Evolutionary conservation across 805 yeast species (phyloP).

Genomic region (Yamadazyma sp.): DNA sequence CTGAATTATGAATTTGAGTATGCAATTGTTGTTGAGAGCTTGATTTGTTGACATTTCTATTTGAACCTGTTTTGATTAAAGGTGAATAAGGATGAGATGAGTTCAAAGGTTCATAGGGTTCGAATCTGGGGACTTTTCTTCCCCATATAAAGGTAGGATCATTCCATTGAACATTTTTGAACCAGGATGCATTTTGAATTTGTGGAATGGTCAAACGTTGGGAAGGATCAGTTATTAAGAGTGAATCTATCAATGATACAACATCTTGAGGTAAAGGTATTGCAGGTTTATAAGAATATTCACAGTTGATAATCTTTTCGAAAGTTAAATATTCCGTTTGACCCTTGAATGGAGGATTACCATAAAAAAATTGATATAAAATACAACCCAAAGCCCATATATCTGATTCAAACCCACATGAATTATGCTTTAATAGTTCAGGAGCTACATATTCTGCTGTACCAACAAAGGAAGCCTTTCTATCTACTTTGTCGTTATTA

Average conservation of each 20-base stretch:
- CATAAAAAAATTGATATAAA: slow-evolving; percentile 76
- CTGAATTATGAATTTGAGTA: slow-evolving; percentile 33
- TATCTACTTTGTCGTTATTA: slow-evolving; percentile 19
- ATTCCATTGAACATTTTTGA: slow-evolving; percentile 38
- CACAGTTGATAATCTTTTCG: slow-evolving; percentile 78
- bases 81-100: slow-evolving; percentile 17
- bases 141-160: slow-evolving; percentile 40
- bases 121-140: slow-evolving; percentile 29
- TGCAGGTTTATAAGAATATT: slow-evolving; percentile 49
- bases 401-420: slow-evolving; percentile 81
- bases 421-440: slow-evolving; percentile 73
- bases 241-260: slow-evolving; percentile 26
- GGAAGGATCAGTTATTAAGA: slow-evolving; percentile 31
- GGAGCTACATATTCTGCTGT: slow-evolving; percentile 89
- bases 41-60: slow-evolving; percentile 35
- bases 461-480: slow-evolving; percentile 82
- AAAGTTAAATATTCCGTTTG: slow-evolving; percentile 80
- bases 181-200: slow-evolving; percentile 35
- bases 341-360: slow-evolving; percentile 88
- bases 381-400: slow-evolving; percentile 96
- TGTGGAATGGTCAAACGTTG: slow-evolving; percentile 31
- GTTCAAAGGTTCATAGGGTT: slow-evolving; percentile 18
- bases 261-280: slow-evolving; percentile 30
- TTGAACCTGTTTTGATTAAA: slow-evolving; percentile 31
- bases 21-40: slow-evolving; percentile 38